Base-by-base conservation (phyloP, 179 eudicot species). In the Patellifolia procumbens region DNA sequence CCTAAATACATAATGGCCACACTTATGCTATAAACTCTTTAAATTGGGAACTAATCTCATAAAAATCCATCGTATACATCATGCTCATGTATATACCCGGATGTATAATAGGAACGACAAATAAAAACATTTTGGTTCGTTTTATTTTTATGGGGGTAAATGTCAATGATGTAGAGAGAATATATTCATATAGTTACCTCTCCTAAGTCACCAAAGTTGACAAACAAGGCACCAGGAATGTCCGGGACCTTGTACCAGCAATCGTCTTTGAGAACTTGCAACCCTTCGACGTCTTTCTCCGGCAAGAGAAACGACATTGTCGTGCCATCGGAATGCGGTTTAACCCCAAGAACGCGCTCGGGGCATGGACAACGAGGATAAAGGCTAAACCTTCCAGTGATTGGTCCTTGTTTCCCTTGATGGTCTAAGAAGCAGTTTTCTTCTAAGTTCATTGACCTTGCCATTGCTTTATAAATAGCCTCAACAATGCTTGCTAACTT, bases 121-220 rank as follows among this genome's bases (percentile, higher is more conserved):
- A n/a, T n/a, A n/a, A 31, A 5, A 16, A 26, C 16, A 32, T 62
- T 1, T 31, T 2, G 43, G 43, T 22, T 56, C 29, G 22, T 64
- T 62, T 16, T 64, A 22, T 39, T 35, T 20, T 19, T 20, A 63
- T 20, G 45, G n/a, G 28, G 16, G 24, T 20, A n/a, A 1, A 43
- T n/a, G 28, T 42, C 51, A 24, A 24, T 65, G 3, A 39, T 11
- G 31, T 1, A n/a, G 19, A 48, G 32, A 42, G n/a, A n/a, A n/a
- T n/a, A n/a, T n/a, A n/a, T n/a, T n/a, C n/a, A 43, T 39, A 68
- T 46, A 43, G 2, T 62, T 83, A 87, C 92, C 92, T 89, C 92
- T 82, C 83, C 86, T 72, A 86, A 79, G 73, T 89, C 92, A 7
- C 85, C 92, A 70, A 87, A 70, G 73, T 86, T 81, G 63, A 89